Evolutionary conservation across 257 asterid species (phyloP), one percentile per base, ranked within the genome.

Genomic region (Orobanche coerulescens): DNA sequence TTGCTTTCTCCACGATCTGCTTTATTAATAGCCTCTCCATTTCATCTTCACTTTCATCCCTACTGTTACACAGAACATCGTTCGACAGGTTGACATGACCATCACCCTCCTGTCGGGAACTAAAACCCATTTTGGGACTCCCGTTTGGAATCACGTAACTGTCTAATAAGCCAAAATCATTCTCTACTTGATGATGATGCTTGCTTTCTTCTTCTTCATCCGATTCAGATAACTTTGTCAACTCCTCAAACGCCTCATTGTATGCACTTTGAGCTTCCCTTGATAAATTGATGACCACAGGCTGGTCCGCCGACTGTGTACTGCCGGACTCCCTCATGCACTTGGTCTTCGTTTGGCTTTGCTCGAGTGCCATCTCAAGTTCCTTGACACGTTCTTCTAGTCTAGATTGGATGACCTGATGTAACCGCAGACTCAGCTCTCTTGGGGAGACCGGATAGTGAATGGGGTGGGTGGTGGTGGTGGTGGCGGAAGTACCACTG

Each of bases 1-100:
- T 81, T 19, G 95, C 95, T 79, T 76, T 78, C 81, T 88, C 95
- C 14, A 88, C 88, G 42, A 92, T 77, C 57, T 86, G 95, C 78
- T 73, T 74, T 60, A 92, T 84, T 79, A 92, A 73, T 69, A 85
- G 61, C 81, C 75, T 81, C 76, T 88, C 98, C 86, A 82, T 79
- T 75, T 89, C 98, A 71, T 88, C 81, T n/a, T 59, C 79, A 15
- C 66, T 79, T 6, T 62, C 82, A 7, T 75, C 80, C 53, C 52
- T 18, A 16, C 57, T 62, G 66, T 74, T 62, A 47, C 73, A 14
- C 39, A 46, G 12, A 51, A 62, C 79, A 30, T 70, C 48, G 14
- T 68, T 39, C 49, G 65, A 47, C 26, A 20, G 49, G 19, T 42
- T 42, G 19, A 42, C 26, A 39, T 42, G 42, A 53, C 26, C 26